Conservation (phyloP, 164 flowering plant genomes). For the Saururus chinensis region DNA sequence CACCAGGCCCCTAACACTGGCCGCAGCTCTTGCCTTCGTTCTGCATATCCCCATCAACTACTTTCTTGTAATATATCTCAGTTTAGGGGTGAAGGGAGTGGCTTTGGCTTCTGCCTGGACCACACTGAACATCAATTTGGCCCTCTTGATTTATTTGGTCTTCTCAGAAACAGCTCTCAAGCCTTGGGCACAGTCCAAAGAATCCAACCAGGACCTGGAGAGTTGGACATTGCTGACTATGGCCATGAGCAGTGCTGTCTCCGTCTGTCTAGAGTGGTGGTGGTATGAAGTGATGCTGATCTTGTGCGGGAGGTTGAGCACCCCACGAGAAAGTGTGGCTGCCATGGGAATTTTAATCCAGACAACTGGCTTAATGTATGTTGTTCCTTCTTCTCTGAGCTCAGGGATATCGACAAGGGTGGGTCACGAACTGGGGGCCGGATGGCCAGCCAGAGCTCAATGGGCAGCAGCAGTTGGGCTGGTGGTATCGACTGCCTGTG, state of each 20-base stretch:
- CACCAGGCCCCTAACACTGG: constrained; percentile 36
- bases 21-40: constrained; percentile 25
- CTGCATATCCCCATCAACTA: constrained; percentile 46
- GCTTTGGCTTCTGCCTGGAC: constrained; percentile 29
- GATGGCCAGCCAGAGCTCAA: constrained; percentile 30
- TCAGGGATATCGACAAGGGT: constrained; percentile 44
- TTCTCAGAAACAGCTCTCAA: constrained; percentile 13
- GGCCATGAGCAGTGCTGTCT: constrained; percentile 45
- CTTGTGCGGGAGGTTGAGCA: constrained; percentile 32
- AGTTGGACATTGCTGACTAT: constrained; percentile 34
- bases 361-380: constrained; percentile 47
- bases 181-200: constrained; percentile 21
- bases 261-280: constrained; percentile 84
- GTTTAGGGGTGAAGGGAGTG: constrained; percentile 37
- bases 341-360: constrained; percentile 57
- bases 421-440: constrained; percentile 56
- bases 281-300: constrained; percentile 70
- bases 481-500: constrained; percentile 19
- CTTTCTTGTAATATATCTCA: constrained; percentile 19
- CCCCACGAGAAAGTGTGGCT: constrained; percentile 31
- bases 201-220: background rate
- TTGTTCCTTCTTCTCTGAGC: constrained; percentile 52
- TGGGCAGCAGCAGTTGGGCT: constrained; percentile 26
- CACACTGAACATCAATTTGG: constrained; percentile 18
- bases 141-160: constrained; percentile 22